phyloP scores from a whole-genome alignment of 495 filamentous ascomycete genomes.

The Oleoguttula mirabilis region DNA sequence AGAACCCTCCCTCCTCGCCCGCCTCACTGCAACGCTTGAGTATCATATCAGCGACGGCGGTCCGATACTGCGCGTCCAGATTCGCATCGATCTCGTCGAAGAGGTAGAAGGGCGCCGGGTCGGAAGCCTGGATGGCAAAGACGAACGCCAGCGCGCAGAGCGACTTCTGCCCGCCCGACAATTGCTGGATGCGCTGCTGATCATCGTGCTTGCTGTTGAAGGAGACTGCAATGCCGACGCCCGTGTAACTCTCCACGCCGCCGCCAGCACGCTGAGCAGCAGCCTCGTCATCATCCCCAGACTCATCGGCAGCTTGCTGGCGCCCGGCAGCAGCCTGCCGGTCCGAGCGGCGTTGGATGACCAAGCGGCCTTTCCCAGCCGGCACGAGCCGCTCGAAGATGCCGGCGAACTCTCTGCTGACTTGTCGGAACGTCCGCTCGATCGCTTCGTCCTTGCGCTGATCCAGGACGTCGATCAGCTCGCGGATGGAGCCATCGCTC shows the following conservation, averaged over 20 bases:
- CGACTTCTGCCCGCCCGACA: conserved; percentile 96
- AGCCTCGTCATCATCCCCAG: conserved; percentile 37
- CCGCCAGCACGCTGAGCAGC: conserved; percentile 20
- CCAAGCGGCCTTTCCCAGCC: conserved; percentile 75
- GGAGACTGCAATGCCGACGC: conserved; percentile 94
- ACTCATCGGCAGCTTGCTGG: conserved; percentile 46
- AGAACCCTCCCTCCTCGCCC: too few species aligned
- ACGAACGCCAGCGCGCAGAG: conserved; percentile 89
- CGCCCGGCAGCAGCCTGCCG: conserved; percentile 42
- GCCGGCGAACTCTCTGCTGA: conserved; percentile 76
- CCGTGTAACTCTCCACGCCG: conserved; percentile 88
- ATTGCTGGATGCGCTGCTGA: conserved; percentile 93
- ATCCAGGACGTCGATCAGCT: conserved; percentile 83
- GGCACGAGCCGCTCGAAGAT: conserved; percentile 95
- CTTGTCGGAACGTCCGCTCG: conserved; percentile 95
- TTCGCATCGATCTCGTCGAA: conserved; percentile 99
- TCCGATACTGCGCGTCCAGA: conserved; percentile 92
- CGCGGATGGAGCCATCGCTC: conserved; percentile 72
- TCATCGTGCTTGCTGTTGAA: conserved; percentile 99
- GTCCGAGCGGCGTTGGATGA: conserved; percentile 88
- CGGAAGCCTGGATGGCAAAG: conserved; percentile 96
- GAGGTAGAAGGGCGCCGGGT: conserved; percentile 95
- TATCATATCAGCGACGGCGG: conserved; percentile 82
- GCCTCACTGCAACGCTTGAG: conserved; percentile 34
- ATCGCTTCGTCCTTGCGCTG: conserved; percentile 93